A percentile compares a stretch with the other conserved stretches of the same genome.
phyloP scores from a whole-genome alignment of 306 rosid genomes.

The Gillenia trifoliata region DNA sequence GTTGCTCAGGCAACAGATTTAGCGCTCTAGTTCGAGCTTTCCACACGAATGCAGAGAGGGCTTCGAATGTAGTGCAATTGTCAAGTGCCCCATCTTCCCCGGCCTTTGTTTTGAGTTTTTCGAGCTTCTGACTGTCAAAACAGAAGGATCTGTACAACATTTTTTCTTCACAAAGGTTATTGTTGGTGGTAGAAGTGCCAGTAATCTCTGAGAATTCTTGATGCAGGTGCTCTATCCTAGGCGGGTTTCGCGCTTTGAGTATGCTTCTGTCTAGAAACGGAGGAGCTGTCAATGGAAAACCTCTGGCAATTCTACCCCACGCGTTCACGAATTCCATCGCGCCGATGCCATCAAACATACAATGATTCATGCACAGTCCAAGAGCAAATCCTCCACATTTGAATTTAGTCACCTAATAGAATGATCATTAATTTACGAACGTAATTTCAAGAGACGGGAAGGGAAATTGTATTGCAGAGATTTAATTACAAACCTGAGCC shows the following conservation, averaged over 20 bases:
- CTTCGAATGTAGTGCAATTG: constrained; percentile 62
- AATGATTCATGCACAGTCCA: constrained; percentile 59
- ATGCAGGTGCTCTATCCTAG: constrained; percentile 51
- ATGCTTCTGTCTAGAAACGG: constrained; percentile 65
- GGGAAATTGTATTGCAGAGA: neutral
- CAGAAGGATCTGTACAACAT: constrained; percentile 50
- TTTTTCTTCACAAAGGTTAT: constrained; percentile 35
- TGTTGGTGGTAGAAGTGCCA: constrained; percentile 32
- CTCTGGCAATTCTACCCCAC: constrained; percentile 66
- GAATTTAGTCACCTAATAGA: constrained; percentile 61
- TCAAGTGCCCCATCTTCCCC: constrained; percentile 45
- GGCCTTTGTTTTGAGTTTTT: constrained; percentile 46
- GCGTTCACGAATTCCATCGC: constrained; percentile 79
- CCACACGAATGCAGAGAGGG: constrained; percentile 82
- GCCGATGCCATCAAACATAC: constrained; percentile 66
- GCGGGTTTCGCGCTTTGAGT: constrained; percentile 62
- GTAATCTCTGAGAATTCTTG: constrained; percentile 54
- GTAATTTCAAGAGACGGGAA: neutral
- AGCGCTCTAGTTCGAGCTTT: constrained; percentile 61
- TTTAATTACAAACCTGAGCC: constrained; percentile 54
- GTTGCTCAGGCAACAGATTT: constrained; percentile 50
- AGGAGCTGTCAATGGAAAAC: constrained; percentile 38
- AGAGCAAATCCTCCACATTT: constrained; percentile 74
- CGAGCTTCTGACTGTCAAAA: constrained; percentile 52
- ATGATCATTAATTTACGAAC: neutral